These are phyloP conservation scores for Cyclotella kingstonii DNA, from an alignment of 108 stramenopile genomes.

Conservation along the genomic window DNA sequence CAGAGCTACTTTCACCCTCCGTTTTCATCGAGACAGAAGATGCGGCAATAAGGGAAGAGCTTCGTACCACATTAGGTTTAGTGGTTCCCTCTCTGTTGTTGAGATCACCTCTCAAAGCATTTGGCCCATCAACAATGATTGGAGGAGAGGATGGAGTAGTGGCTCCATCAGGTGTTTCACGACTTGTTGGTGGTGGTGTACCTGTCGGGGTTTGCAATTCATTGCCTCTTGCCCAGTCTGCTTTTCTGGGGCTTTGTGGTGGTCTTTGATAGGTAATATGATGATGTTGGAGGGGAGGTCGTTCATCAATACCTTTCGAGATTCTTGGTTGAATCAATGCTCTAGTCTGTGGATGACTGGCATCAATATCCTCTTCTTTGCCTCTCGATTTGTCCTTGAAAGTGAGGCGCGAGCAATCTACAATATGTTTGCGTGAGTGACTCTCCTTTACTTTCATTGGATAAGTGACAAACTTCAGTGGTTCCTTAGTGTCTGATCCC, in stretches of 20 bases:
- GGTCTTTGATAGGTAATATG: conserved; percentile 13
- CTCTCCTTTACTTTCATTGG: conserved; percentile 1
- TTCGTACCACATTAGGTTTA: conserved; percentile 4
- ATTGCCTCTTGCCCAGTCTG: neutral
- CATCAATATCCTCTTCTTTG: neutral
- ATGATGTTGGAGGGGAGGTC: conserved; percentile 1
- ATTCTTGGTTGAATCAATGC: conserved; percentile 26
- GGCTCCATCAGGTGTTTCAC: conserved; percentile 15
- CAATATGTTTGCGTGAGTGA: conserved; percentile 1
- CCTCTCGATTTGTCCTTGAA: neutral
- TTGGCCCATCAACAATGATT: conserved; percentile 32
- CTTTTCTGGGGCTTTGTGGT: conserved; percentile 24
- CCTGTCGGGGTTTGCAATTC: conserved; percentile 10
- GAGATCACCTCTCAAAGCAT: conserved; percentile 8
- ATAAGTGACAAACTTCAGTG: conserved; percentile 35
- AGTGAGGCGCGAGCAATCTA: conserved; percentile 14
- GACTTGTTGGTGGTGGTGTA: conserved; percentile 12
- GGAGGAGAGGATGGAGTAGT: conserved; percentile 38
- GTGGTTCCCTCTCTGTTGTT: neutral
- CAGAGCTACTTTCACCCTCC: no score
- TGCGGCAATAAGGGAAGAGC: no score
- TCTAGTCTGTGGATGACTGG: neutral
- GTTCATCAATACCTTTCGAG: conserved; percentile 7
- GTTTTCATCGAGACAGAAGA: no score
- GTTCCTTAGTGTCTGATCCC: conserved; percentile 28